Evolutionary conservation across 345 rosid genomes (phyloP), one percentile per base, ranked within the genome.

Genomic region (Lumnitzera littorea): DNA sequence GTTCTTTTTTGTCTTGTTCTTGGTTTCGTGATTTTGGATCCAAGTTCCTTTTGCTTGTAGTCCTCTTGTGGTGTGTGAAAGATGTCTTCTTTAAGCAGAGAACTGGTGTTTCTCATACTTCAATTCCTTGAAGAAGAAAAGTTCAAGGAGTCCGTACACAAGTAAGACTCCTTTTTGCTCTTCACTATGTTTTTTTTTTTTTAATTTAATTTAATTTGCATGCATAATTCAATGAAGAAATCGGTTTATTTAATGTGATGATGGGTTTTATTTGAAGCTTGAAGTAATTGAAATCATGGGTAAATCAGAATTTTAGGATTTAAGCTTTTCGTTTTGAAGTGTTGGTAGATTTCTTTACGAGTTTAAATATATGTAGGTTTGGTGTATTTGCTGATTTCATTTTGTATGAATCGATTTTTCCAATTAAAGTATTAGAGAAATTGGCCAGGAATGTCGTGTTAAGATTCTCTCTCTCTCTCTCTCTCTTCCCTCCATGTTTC

Each of bases 41-140:
- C 46, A 61, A 23, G 25, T 27, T 67, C 7, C 67, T 57, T 16
- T 43, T 50, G 25, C 29, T 53, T 6, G 59, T 27, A 58, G 25
- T 17, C 53, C 53, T 58, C 31, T 25, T 17, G 67, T 46, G 50
- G 49, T 13, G 58, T 9, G 48, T 51, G 12, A 15, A 24, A 57
- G 57, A 88, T 89, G 98, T 76, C 95, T 54, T 82, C 95, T 54
- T 72, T 89, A 70, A 88, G 91, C 77, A 79, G 95, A 62, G 98
- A 91, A 76, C 67, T 89, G 77, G 98, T 91, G 76, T 85, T 85
- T 70, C 92, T 88, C 64, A 82, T 89, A 72, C 96, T 91, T 55
- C 98, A 91, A 69, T 91, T 91, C 65, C 96, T 91, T 7, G 95
- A 89, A 51, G 98, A 91, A 73, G 92, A 91, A 78, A 86, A 89